A percentile compares a stretch with the other conserved stretches of the same genome.
Evolutionary conservation across 2,329 filamentous ascomycete species (phyloP).

Genomic region (Tolypocladium capitatum): DNA sequence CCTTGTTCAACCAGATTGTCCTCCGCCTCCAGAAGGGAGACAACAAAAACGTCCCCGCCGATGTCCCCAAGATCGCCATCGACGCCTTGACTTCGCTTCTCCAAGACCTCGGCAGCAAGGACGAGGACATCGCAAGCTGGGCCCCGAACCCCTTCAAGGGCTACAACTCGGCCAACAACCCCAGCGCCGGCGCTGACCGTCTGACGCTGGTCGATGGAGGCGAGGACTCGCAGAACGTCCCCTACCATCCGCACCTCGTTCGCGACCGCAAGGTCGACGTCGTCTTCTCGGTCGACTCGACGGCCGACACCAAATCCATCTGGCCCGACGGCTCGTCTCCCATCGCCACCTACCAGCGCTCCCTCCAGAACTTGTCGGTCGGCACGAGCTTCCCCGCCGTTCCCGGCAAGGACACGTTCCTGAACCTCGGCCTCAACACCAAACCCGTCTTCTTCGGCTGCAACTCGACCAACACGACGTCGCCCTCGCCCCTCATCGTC

Average conservation of each 20-base stretch:
- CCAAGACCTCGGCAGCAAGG: constrained; percentile 42
- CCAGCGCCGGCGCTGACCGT: constrained; percentile 27
- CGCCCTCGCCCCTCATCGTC: constrained; percentile 56
- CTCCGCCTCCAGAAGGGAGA: constrained; percentile 50
- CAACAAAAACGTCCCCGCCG: constrained; percentile 35
- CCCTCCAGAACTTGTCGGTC: constrained; percentile 33
- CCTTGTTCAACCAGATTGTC: constrained; percentile 60
- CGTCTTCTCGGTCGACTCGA: constrained; percentile 52
- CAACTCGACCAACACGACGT: constrained; percentile 40
- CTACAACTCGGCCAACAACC: constrained; percentile 33
- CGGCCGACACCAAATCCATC: constrained; percentile 41
- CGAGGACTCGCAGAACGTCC: constrained; percentile 68
- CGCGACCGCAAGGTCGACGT: constrained; percentile 42
- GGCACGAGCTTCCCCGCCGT: constrained; percentile 45
- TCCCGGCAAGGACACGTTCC: constrained; percentile 40
- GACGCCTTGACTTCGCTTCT: constrained; percentile 37
- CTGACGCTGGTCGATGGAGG: constrained; percentile 73
- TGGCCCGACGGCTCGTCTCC: constrained; percentile 51
- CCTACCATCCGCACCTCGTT: constrained; percentile 50
- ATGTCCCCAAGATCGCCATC: constrained; percentile 26
- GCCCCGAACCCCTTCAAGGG: constrained; percentile 44
- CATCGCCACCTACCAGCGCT: constrained; percentile 42
- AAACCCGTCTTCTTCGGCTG: constrained; percentile 53
- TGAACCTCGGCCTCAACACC: constrained; percentile 44
- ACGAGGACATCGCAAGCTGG: constrained; percentile 67